Percentiles rank a stretch among this genome's conserved stretches.
Evolutionary conservation across 2,329 filamentous ascomycete genomes (phyloP).

Genomic region (Escovopsis sp.): DNA sequence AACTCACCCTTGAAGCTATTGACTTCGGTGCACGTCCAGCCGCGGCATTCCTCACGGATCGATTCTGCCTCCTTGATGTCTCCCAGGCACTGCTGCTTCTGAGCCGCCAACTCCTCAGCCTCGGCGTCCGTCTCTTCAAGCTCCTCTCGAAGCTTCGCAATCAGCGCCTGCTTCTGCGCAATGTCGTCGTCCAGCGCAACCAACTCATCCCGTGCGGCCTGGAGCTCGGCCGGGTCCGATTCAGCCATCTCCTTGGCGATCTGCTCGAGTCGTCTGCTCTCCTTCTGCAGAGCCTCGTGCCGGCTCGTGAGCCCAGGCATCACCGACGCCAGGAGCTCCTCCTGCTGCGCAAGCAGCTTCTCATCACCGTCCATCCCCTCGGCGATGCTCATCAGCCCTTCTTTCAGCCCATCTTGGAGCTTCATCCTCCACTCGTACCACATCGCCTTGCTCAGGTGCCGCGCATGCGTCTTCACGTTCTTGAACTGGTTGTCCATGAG

Average conservation of each 20-base stretch:
- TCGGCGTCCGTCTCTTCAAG: slow-evolving; percentile 50
- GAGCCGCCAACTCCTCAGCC: slow-evolving; percentile 46
- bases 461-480: slow-evolving; percentile 86
- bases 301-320: slow-evolving; percentile 51
- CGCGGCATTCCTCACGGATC: slow-evolving; percentile 73
- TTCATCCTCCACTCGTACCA: slow-evolving; percentile 99
- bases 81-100: slow-evolving; percentile 53
- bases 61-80: slow-evolving; percentile 75
- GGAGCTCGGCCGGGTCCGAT: slow-evolving; percentile 68
- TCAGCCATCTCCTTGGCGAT: slow-evolving; percentile 62
- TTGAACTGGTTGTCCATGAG: slow-evolving; percentile 96
- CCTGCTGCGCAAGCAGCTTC: slow-evolving; percentile 48
- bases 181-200: slow-evolving; percentile 51
- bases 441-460: slow-evolving; percentile 82
- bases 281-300: slow-evolving; percentile 44
- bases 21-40: slow-evolving; percentile 78
- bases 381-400: slow-evolving; percentile 61
- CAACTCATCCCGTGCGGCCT: slow-evolving; percentile 56
- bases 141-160: slow-evolving; percentile 52
- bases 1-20: slow-evolving; percentile 55
- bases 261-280: slow-evolving; percentile 54
- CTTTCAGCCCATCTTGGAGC: slow-evolving; percentile 64
- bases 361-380: slow-evolving; percentile 68
- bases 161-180: slow-evolving; percentile 49
- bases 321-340: slow-evolving; percentile 50